Base-by-base conservation (phyloP, 23 red algal species). In the Chondrus crispus region DNA sequence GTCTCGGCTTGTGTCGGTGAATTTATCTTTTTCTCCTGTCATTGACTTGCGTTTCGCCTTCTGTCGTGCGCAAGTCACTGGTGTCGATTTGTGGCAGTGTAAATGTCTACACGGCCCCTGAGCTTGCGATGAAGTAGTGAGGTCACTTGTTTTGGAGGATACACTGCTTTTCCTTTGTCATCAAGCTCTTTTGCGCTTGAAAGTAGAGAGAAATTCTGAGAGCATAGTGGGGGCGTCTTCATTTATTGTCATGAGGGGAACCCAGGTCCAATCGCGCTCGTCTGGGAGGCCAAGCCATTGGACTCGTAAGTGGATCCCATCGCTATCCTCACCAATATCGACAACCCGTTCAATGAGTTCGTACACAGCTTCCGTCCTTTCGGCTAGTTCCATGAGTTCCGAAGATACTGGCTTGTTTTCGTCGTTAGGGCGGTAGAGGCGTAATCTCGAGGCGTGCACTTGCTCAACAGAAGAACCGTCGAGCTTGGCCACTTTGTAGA, bases 251-350 rank as follows among this genome's bases (percentile, higher is more conserved):
- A 29, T 47, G 44, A 38, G 33, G 33, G 46, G 29, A 20, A 35
- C 20, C 78, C 47, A 82, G 30, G 78, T 82, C 78, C 78, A 82
- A 24, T 82, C 78, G 46, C 52, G 78, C 40, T 82, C 33, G 47
- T 62, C 78, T 35, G 7, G 46, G 5, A 82, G 78, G 39, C 48
- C 78, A 4, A 55, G 44, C 45, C 78, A 82, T 7, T 82, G 78
- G n/a, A 82, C 78, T 66, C 6, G 45, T 24, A 82, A 30, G 51
- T 55, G 55, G 19, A 82, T n/a, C 42, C 78, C 78, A 38, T 60
- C 78, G 42, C 44, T 8, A 8, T 8, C 78, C 52, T 82, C 78
- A 40, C 12, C 11, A 38, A 72, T 72, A 72, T 38, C 66, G 12
- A 38, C 12, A 38, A 72, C 14, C 12, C 28, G 28, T 18, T 72